These are phyloP conservation scores for Collybia nuda DNA, from an alignment of 768 basidiomycete genomes.

Conservation along the genomic window DNA sequence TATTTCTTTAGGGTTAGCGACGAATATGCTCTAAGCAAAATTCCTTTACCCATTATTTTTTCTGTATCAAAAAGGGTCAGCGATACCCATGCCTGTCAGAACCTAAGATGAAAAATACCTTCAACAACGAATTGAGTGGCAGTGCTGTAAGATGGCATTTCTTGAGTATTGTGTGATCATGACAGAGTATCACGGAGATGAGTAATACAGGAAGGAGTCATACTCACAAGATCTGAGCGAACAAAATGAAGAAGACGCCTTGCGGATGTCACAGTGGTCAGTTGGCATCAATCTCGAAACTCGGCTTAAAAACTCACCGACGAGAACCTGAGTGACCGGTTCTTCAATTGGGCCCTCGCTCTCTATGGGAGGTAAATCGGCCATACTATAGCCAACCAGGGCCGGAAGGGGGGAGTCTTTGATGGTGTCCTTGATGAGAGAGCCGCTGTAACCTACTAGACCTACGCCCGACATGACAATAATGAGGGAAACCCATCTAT, in stretches of 20 bases:
- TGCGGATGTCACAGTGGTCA: constrained; percentile 13
- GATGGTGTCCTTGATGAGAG: constrained; percentile 75
- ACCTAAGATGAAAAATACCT: constrained; percentile 29
- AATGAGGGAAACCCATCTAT: constrained; percentile 86
- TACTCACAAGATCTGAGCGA: constrained; percentile 91
- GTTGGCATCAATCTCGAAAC: constrained; percentile 12
- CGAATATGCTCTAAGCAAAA: background rate
- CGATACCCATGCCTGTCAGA: background rate
- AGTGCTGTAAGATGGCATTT: constrained; percentile 48
- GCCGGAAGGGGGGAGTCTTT: constrained; percentile 40
- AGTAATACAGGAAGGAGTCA: constrained; percentile 12
- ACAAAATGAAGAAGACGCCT: constrained; percentile 91
- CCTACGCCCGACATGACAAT: constrained; percentile 86
- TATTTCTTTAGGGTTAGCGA: constrained; percentile 11
- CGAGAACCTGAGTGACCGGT: constrained; percentile 65
- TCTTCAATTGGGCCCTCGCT: constrained; percentile 46
- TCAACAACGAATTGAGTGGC: constrained; percentile 94
- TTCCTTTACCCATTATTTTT: constrained; percentile 72
- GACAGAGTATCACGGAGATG: constrained; percentile 17
- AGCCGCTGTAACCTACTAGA: constrained; percentile 87
- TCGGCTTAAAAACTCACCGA: constrained; percentile 50
- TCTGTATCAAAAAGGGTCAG: constrained; percentile 42
- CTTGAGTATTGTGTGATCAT: constrained; percentile 9
- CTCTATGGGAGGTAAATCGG: constrained; percentile 29
- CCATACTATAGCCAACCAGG: constrained; percentile 24